Evolutionary conservation across 345 rosid species (phyloP), one percentile per base, ranked within the genome.

Genomic region (Acer campestre): DNA sequence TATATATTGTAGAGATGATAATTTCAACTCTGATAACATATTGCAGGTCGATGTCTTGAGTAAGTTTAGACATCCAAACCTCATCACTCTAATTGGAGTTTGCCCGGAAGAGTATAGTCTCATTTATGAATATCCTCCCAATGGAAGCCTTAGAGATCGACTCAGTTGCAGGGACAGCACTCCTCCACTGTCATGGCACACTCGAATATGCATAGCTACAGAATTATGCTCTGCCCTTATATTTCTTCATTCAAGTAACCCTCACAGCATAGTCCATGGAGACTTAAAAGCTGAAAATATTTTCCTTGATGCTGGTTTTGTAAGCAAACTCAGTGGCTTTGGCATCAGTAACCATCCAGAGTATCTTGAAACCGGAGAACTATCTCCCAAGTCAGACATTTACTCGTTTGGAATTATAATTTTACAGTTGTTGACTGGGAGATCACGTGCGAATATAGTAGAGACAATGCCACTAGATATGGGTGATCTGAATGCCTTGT

Each of bases 141-240:
- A 79, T 84, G 84, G 87, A 59, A 79, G 70, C 63, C 87, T 84
- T 13, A 78, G 73, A 69, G 87, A 84, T 46, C 78, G 79, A 56
- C 78, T 84, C 75, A 79, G 16, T 67, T 71, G 79, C 75, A 81
- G 13, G 46, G 61, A 69, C 59, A 29, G 68, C 69, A 70, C 78
- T 59, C 75, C 80, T 29, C 80, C 82, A n/a, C 40, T 84, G 46
- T 80, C 86, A 58, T 80, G 77, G 84, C 69, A 80, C 70, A 78
- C 80, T 64, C 83, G 81, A 13, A 80, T 83, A 42, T 77, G 70
- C 63, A 80, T 80, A 48, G 83, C 83, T 16, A 51, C 80, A 20
- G 82, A 76, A 31, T 29, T 83, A 58, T 83, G 86, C 64, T 77
- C 71, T 31, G 74, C 70, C 18, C 86, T 83, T 17, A 46, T 80